A percentile compares a stretch with the other conserved stretches of the same genome.
These are phyloP conservation scores for Colletotrichum gloeosporioides DNA, from an alignment of 2,329 filamentous ascomycete genomes.

Conservation along the genomic window DNA sequence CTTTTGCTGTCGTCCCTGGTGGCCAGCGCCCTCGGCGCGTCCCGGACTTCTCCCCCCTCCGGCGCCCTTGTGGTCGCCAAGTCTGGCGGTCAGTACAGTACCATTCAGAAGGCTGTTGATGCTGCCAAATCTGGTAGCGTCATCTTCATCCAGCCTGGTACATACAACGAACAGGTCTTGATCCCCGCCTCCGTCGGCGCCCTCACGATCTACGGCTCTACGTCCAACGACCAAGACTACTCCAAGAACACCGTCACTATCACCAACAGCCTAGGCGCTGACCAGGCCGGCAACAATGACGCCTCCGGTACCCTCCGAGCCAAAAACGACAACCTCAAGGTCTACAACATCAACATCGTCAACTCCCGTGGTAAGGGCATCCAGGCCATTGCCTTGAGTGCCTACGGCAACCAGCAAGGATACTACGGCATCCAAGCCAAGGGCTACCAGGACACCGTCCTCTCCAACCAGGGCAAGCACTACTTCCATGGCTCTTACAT, in stretches of 20 bases:
- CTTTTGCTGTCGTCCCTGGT: conserved; percentile 19
- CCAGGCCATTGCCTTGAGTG: conserved; percentile 59
- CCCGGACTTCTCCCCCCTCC: conserved; percentile 32
- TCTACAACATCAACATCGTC: conserved; percentile 63
- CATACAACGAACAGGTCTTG: conserved; percentile 48
- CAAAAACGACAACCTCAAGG: conserved; percentile 49
- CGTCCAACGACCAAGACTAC: conserved; percentile 39
- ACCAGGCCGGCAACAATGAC: conserved; percentile 48
- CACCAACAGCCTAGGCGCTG: conserved; percentile 43
- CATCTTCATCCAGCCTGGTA: conserved; percentile 32
- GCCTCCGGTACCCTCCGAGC: conserved; percentile 35
- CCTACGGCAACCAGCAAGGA: conserved; percentile 33
- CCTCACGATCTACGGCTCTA: conserved; percentile 65
- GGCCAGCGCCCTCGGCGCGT: conserved; percentile 23
- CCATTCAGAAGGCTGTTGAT: conserved; percentile 58
- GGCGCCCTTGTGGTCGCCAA: conserved; percentile 37
- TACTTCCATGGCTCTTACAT: conserved; percentile 60
- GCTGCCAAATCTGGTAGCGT: conserved; percentile 57
- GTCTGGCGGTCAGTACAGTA: conserved; percentile 26
- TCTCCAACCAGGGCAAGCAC: conserved; percentile 54
- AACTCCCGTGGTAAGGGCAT: conserved; percentile 52
- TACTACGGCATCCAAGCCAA: conserved; percentile 60
- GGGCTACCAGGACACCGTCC: conserved; percentile 63
- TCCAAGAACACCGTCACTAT: conserved; percentile 54
- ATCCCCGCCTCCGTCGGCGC: conserved; percentile 58